These are phyloP conservation scores for Metrosideros polymorpha DNA, from an alignment of 441 rosid genomes.

Conservation along the genomic window DNA sequence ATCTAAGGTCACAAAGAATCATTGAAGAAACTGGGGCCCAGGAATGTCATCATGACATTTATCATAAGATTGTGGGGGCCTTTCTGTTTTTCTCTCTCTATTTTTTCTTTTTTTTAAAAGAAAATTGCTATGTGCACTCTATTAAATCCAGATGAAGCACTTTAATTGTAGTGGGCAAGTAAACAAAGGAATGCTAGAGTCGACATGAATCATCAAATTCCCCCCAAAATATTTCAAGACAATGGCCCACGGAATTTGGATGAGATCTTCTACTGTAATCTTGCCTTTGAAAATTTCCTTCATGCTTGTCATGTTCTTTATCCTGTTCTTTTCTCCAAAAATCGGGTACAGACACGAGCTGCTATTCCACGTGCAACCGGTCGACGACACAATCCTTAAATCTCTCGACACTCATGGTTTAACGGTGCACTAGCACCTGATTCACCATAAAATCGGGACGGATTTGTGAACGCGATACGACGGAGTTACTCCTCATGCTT, in stretches of 20 bases:
- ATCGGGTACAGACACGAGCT: neutral
- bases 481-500: neutral
- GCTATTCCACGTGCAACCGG: neutral
- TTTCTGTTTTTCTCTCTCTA: neutral
- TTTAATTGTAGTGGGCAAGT: neutral
- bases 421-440: fast-evolving
- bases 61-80: neutral
- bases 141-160: neutral
- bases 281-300: neutral
- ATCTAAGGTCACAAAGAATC: neutral
- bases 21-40: neutral
- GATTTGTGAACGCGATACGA: fast-evolving
- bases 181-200: neutral
- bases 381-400: neutral
- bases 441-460: neutral
- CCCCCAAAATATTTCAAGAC: neutral
- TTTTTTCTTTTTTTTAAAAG: no score
- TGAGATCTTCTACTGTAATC: neutral
- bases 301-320: neutral
- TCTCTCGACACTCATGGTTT: neutral
- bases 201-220: neutral
- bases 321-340: neutral
- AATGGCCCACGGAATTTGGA: neutral
- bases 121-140: neutral
- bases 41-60: neutral